Conservation (phyloP, 1,284 basidiomycete species). For the Termitomyces sp. region DNA sequence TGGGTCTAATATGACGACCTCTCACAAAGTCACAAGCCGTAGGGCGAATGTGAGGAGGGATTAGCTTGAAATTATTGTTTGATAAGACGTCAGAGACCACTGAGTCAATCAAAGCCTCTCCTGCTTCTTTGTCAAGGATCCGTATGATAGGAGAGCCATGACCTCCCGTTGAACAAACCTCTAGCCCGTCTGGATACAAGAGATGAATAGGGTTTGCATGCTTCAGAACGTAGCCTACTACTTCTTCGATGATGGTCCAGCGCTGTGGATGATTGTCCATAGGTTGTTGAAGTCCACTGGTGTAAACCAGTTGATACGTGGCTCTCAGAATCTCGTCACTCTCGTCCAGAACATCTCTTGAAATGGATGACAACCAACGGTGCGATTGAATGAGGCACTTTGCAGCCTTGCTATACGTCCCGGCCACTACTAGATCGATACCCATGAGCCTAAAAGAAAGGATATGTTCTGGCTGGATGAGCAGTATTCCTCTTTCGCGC, state of each 20-base stretch:
- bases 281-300: slow-evolving; percentile 35
- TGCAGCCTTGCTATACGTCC: slow-evolving; percentile 1
- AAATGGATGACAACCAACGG: slow-evolving; percentile 30
- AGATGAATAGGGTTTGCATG: slow-evolving; percentile 15
- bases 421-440: slow-evolving; percentile 26
- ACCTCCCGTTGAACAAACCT: slow-evolving; percentile 12
- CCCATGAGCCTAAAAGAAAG: slow-evolving; percentile 45
- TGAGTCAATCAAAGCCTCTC: slow-evolving; percentile 19
- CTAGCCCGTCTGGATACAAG: slow-evolving; percentile 19
- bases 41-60: slow-evolving; percentile 14
- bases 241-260: slow-evolving; percentile 40
- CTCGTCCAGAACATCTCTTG: slow-evolving; percentile 48
- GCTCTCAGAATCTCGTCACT: slow-evolving; percentile 50
- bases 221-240: slow-evolving; percentile 27
- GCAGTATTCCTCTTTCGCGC: slow-evolving; percentile 35
- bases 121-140: slow-evolving; percentile 25
- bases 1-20: background rate
- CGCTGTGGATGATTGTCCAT: slow-evolving; percentile 43
- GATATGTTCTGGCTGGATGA: slow-evolving; percentile 50
- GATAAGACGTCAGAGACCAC: slow-evolving; percentile 24
- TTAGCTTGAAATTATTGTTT: slow-evolving; percentile 21
- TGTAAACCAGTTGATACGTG: slow-evolving; percentile 47
- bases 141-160: slow-evolving; percentile 29
- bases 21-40: slow-evolving; percentile 24
- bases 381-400: slow-evolving; percentile 22